These are phyloP conservation scores for Trichophyton simii DNA, from an alignment of 2,329 filamentous ascomycete genomes.

Conservation along the genomic window DNA sequence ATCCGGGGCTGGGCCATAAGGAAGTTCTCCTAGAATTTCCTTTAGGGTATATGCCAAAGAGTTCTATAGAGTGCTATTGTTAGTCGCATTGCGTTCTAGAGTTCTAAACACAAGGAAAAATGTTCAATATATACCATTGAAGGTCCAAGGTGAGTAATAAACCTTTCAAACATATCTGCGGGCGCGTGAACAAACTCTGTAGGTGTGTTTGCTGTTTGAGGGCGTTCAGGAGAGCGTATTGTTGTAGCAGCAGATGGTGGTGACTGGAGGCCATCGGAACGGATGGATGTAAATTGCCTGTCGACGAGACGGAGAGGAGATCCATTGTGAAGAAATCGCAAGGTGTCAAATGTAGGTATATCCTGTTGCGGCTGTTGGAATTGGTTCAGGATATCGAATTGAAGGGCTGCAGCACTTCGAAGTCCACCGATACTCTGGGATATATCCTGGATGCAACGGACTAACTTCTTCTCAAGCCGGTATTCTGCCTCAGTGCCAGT, in stretches of 20 bases:
- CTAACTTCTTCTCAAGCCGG: constrained; percentile 62
- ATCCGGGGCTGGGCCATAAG: constrained; percentile 58
- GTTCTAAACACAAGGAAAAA: neutral
- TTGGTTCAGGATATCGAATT: constrained; percentile 72
- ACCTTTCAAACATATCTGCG: constrained; percentile 79
- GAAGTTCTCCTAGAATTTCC: constrained; percentile 74
- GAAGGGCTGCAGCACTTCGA: constrained; percentile 75
- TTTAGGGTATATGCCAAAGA: constrained; percentile 85
- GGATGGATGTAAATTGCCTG: neutral
- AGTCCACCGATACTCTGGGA: constrained; percentile 83
- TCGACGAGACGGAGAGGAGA: constrained; percentile 5
- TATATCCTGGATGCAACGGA: constrained; percentile 71
- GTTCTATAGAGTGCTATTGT: constrained; percentile 39
- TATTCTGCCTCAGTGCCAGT: constrained; percentile 70
- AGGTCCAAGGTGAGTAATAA: constrained; percentile 77
- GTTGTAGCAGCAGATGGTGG: constrained; percentile 8
- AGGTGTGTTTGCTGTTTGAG: neutral
- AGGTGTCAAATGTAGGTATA: neutral
- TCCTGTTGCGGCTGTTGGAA: constrained; percentile 17
- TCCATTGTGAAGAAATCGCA: constrained; percentile 6
- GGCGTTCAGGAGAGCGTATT: neutral
- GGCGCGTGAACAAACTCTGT: constrained; percentile 31
- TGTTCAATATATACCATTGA: constrained; percentile 51
- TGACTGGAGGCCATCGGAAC: neutral
- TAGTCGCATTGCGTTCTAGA: constrained; percentile 1